Base-by-base conservation (phyloP, 1,284 basidiomycete genomes). In the Pseudozyma sp. region DNA sequence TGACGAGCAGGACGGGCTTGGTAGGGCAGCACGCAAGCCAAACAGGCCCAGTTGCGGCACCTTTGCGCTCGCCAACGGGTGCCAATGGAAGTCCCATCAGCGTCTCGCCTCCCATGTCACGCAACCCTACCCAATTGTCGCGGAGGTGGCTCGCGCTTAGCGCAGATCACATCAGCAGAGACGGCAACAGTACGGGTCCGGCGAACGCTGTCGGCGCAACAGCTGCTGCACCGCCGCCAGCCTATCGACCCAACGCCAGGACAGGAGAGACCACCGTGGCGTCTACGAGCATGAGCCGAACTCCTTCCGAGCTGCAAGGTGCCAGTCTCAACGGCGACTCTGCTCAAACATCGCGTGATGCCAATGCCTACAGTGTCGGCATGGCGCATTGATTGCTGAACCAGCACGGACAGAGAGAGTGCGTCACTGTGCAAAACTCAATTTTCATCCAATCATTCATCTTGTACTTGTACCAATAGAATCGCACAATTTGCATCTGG, bases 61-160 rank as follows among this genome's bases (percentile, higher is more conserved):
- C 62, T 3, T 47, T 56, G 4, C 39, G 61, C 24, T 47, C 55
- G 4, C 55, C 58, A 2, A 47, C 58, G 8, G 48, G 37, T 11
- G 24, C 11, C 42, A 55, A 29, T n/a, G 39, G 45, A 1, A 59
- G 31, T 13, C 43, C 60, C 0, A 42, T 49, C n/a, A 68, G 60
- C 37, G 40, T 7, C 16, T 57, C 65, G 5, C 55, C 55, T 2
- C 52, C 67, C 19, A 54, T 54, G 48, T 58, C 67, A 24, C 44
- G 60, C 43, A 73, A 69, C 16, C 70, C 75, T 3, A 68, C 54
- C 1, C 67, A 73, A 29, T 53, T 70, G 2, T 77, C 75, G n/a
- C 50, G 70, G 16, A 45, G 64, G n/a, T 77, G 75, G 75, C 60
- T 77, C 13, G 75, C 70, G 47, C 60, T 77, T 13, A 73, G 70